Evolutionary conservation across 2,329 filamentous ascomycete genomes (phyloP), one percentile per base, ranked within the genome.

Genomic region (Harringtonia lauricola): DNA sequence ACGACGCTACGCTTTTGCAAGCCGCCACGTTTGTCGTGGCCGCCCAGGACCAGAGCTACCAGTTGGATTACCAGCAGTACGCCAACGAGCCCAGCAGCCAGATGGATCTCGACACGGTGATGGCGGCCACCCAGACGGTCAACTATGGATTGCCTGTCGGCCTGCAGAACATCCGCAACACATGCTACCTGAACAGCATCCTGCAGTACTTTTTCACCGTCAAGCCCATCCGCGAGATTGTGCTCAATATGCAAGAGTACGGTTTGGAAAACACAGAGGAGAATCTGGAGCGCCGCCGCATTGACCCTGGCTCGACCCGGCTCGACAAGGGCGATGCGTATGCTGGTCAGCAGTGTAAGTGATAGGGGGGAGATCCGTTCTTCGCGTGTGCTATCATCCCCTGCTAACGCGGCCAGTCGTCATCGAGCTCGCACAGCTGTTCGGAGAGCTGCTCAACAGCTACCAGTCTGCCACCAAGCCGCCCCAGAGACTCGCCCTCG

Each of bases 171-270:
- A 94, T 96, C 45, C 89, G 92, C 47, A 98, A 98, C 56, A 98
- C 94, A 0, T 98, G 92, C 60, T 98, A 98, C 56, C 72, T 98
- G 43, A 98, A 98, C 67, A 96, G 90, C 63, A 74, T 98, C 39
- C 70, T 98, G 10, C 92, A 98, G 55, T 96, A 94, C 58, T 83
- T 95, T 52, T 95, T 94, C 59, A 94, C 89, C 0, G 77, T 96
- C 44, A 82, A 80, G 48, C 80, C 86, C 2, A 70, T 96, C 26
- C 78, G 90, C 40, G 74, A 92, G 6, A 75, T 95, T 51, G 80
- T 95, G 3, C 68, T 94, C 46, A 70, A 86, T 40, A 86, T 86
- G 51, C 79, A 90, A 22, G 62, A 78, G 5, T 76, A 82, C 54
- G 76, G 81, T 51, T 76, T 92, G 56, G 75, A 82, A 3, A 62